Percentiles rank a stretch among this genome's conserved stretches.
phyloP scores from a whole-genome alignment of 169 alveolate species.

The Neospora caninum region DNA sequence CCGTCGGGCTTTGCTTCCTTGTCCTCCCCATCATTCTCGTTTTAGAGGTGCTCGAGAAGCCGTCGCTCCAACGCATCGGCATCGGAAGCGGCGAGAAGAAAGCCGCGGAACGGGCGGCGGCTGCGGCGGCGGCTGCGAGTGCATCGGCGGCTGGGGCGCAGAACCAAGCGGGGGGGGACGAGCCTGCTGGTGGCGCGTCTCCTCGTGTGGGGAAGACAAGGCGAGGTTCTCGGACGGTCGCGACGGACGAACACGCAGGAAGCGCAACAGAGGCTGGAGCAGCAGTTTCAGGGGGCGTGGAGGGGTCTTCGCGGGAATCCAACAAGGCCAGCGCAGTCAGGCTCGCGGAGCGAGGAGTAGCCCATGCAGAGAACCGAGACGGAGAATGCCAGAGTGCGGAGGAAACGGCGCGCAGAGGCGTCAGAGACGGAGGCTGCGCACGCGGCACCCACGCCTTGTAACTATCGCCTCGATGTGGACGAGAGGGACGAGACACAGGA shows the following conservation, averaged over 20 bases:
- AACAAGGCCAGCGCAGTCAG: no score
- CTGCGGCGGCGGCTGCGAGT: background rate
- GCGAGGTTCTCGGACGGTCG: no score
- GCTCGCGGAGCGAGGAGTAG: no score
- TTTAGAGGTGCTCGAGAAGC: conserved; percentile 13
- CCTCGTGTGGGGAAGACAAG: no score
- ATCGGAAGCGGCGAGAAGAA: conserved; percentile 36
- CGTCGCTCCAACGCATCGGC: conserved; percentile 43
- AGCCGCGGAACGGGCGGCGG: conserved; percentile 31
- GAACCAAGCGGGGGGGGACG: background rate
- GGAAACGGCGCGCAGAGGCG: background rate
- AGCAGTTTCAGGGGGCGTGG: no score
- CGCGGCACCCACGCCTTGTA: no score
- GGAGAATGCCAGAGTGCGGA: no score
- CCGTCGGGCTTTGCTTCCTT: conserved; percentile 14
- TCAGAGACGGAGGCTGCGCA: background rate
- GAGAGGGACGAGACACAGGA: no score
- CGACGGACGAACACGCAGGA: background rate
- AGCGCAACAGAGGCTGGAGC: no score
- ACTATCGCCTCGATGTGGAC: no score
- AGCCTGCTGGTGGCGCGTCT: no score
- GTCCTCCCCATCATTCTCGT: conserved; percentile 26
- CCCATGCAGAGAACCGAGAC: background rate
- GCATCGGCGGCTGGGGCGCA: background rate
- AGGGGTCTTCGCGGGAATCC: no score